A percentile compares a stretch with the other conserved stretches of the same genome.
phyloP scores from a whole-genome alignment of 768 basidiomycete genomes.

The Boletus insuetus region DNA sequence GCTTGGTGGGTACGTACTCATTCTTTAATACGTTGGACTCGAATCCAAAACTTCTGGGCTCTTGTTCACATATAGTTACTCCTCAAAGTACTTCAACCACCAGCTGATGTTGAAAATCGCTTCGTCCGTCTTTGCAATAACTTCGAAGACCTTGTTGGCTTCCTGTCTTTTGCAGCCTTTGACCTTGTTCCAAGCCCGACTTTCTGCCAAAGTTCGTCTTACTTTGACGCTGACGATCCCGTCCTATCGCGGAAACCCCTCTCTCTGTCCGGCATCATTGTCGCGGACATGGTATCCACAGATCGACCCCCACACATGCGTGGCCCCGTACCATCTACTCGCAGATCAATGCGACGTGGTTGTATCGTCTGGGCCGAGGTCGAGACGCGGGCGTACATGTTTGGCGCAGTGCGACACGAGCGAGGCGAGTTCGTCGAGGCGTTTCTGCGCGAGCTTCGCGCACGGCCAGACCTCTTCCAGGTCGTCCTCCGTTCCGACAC shows the following conservation, averaged over 20 bases:
- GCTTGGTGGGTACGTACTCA: slow-evolving; percentile 32
- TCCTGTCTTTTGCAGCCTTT: slow-evolving; percentile 26
- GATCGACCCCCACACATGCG: no score
- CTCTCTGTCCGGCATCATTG: slow-evolving; percentile 19
- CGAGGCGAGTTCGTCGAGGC: slow-evolving; percentile 23
- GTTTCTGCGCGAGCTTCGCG: slow-evolving; percentile 30
- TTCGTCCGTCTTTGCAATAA: slow-evolving; percentile 31
- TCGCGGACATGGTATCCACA: slow-evolving; percentile 18
- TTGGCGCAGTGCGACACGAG: slow-evolving; percentile 32
- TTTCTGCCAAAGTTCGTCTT: slow-evolving; percentile 10
- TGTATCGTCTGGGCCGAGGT: slow-evolving; percentile 1
- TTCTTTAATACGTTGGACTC: no score
- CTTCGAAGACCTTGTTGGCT: slow-evolving; percentile 30
- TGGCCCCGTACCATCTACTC: slow-evolving; percentile 1
- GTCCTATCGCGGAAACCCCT: slow-evolving; percentile 16
- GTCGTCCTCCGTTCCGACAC: slow-evolving; percentile 31
- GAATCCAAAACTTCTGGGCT: no score
- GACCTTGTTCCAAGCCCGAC: slow-evolving; percentile 16
- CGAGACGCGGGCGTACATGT: slow-evolving; percentile 26
- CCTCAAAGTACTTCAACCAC: slow-evolving; percentile 6
- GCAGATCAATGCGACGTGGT: background rate
- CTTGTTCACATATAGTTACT: background rate
- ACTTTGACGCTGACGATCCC: background rate
- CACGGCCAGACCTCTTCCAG: slow-evolving; percentile 31
- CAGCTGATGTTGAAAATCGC: slow-evolving; percentile 27